A percentile compares a stretch with the other conserved stretches of the same genome.
These are phyloP conservation scores for Alternaria sp. DNA, from an alignment of 2,329 filamentous ascomycete species.

Conservation along the genomic window DNA sequence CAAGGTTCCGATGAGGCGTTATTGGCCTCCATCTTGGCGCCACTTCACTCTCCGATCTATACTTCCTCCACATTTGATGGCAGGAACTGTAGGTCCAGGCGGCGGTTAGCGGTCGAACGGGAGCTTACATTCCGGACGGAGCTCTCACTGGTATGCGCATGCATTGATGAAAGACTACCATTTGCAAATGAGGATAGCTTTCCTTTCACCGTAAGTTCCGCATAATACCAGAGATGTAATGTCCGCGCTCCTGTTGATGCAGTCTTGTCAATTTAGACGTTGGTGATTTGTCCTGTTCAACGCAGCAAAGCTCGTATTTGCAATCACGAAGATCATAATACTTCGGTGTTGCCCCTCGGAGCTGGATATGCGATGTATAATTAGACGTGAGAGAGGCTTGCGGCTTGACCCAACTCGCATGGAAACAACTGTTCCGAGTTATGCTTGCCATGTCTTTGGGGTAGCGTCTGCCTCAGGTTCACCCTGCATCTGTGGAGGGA, in stretches of 20 bases:
- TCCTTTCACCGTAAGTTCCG: background rate
- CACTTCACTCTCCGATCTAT: background rate
- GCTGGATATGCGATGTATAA: constrained; percentile 5
- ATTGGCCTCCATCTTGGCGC: constrained; percentile 2
- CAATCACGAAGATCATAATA: background rate
- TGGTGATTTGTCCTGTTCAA: background rate
- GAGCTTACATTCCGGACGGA: background rate
- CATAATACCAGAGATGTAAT: background rate
- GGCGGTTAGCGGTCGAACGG: background rate
- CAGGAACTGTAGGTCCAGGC: constrained; percentile 5
- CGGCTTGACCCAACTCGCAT: background rate
- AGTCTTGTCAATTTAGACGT: background rate
- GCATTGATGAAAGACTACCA: background rate
- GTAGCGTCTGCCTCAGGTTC: constrained; percentile 6
- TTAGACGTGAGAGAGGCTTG: constrained; percentile 2
- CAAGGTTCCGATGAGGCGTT: constrained; percentile 9
- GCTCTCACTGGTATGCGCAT: background rate
- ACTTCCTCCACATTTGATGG: background rate
- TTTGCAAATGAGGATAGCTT: background rate
- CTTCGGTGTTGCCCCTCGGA: background rate
- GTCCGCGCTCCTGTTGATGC: background rate
- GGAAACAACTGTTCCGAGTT: background rate
- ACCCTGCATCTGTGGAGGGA: constrained; percentile 1
- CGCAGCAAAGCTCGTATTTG: background rate
- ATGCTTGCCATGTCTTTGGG: background rate